Evolutionary conservation across 2,329 filamentous ascomycete genomes (phyloP).

Genomic region (Podosphaera xanthii): DNA sequence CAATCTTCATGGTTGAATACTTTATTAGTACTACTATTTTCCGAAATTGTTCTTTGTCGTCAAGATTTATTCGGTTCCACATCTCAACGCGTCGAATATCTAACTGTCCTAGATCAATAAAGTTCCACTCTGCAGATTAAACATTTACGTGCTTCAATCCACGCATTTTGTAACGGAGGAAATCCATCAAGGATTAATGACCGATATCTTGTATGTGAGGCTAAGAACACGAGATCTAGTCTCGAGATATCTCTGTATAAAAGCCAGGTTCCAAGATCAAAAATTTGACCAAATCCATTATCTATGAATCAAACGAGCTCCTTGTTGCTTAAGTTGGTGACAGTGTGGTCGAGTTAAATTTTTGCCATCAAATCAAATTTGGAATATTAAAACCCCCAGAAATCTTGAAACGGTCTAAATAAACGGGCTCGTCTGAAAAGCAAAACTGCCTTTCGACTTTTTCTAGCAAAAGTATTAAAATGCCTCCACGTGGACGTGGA

Average conservation of each 20-base stretch:
- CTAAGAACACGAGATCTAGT: not conserved
- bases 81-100: not conserved
- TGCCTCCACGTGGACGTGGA: slow-evolving; percentile 8
- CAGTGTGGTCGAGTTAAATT: not conserved
- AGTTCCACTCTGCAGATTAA: not conserved
- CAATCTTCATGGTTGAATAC: not conserved
- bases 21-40: not conserved
- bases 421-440: not conserved
- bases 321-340: not conserved
- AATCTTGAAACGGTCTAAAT: not conserved
- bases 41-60: not conserved
- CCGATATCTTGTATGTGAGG: not conserved
- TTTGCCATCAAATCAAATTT: not conserved
- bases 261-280: not conserved
- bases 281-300: not conserved
- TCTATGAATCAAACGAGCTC: not conserved
- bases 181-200: not conserved
- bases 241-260: not conserved
- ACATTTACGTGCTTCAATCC: not conserved
- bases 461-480: not conserved
- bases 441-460: not conserved
- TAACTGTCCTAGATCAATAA: not conserved
- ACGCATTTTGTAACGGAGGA: not conserved
- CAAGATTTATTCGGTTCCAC: not conserved
- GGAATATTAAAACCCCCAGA: not conserved